phyloP scores from a whole-genome alignment of 225 moss, liverwort and hornwort species.

The Lunularia cruciata region DNA sequence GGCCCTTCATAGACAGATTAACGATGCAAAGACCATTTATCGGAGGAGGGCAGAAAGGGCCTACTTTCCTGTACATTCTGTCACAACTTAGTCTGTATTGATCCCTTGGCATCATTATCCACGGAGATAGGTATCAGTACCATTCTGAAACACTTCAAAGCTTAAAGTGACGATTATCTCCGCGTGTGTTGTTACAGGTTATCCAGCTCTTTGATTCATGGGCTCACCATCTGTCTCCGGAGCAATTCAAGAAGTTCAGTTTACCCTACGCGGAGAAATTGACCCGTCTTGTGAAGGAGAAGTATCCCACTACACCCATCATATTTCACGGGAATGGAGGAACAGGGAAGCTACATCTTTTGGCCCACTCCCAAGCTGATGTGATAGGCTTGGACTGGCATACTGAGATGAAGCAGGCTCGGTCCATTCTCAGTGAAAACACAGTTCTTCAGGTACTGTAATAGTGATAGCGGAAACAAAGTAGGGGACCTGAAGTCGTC shows the following conservation, averaged over 20 bases:
- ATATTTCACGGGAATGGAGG: slow-evolving; percentile 97
- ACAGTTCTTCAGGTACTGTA: slow-evolving; percentile 51
- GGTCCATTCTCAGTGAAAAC: slow-evolving; percentile 51
- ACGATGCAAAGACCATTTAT: no score
- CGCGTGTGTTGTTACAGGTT: slow-evolving; percentile 34
- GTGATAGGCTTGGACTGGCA: slow-evolving; percentile 90
- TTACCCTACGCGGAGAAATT: slow-evolving; percentile 74
- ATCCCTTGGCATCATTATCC: no score
- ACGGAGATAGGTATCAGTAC: no score
- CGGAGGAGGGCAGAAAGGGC: no score
- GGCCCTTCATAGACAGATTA: no score
- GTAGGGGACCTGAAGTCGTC: no score
- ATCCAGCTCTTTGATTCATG: slow-evolving; percentile 94
- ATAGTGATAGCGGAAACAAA: no score
- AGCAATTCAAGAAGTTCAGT: slow-evolving; percentile 77
- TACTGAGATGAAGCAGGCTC: slow-evolving; percentile 68
- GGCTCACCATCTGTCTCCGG: slow-evolving; percentile 91
- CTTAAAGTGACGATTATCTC: not conserved
- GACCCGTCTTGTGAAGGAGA: slow-evolving; percentile 53
- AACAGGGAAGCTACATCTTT: slow-evolving; percentile 82
- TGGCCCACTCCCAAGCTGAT: slow-evolving; percentile 60
- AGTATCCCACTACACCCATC: slow-evolving; percentile 64
- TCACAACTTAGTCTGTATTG: no score
- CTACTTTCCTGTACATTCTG: no score
- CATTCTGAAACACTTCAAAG: no score